phyloP scores from a whole-genome alignment of 2,329 filamentous ascomycete species.

The Penicillium paneum region DNA sequence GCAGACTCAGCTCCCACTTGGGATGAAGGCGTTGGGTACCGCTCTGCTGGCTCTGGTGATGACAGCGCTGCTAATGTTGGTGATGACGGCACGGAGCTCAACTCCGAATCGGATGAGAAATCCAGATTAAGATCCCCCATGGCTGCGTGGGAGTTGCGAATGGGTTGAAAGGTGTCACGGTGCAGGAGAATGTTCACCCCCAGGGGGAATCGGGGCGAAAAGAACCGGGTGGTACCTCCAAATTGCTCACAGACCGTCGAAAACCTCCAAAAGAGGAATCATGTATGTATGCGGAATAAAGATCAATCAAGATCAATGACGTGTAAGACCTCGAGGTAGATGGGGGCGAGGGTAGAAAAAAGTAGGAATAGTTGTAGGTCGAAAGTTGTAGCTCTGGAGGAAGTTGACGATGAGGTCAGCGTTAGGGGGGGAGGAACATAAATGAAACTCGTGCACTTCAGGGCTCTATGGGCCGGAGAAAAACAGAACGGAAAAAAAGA shows the following conservation, averaged over 20 bases:
- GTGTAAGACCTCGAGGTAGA: constrained; percentile 8
- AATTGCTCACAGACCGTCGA: constrained; percentile 9
- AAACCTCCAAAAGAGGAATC: constrained; percentile 7
- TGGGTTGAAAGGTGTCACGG: constrained; percentile 9
- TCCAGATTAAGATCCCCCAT: constrained; percentile 26
- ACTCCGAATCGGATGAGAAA: constrained; percentile 37
- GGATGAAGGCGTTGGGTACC: constrained; percentile 45
- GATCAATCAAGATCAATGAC: constrained; percentile 3
- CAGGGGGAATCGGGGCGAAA: constrained; percentile 1
- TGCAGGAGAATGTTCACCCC: constrained; percentile 8
- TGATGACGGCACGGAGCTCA: constrained; percentile 39
- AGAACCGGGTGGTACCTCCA: constrained; percentile 6
- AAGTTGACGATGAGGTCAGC: constrained; percentile 25
- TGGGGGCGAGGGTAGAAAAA: constrained; percentile 18
- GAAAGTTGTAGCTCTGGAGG: constrained; percentile 10
- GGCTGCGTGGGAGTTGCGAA: constrained; percentile 10
- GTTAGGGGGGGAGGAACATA: constrained; percentile 6
- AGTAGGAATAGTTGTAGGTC: constrained; percentile 28
- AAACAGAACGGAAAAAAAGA: constrained; percentile 2
- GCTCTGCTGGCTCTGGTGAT: constrained; percentile 32
- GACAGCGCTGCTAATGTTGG: constrained; percentile 35
- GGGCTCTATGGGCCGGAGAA: not conserved
- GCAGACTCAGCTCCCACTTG: constrained; percentile 27
- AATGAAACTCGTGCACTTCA: constrained; percentile 6
- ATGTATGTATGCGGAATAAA: constrained; percentile 3